phyloP scores from a whole-genome alignment of 768 basidiomycete genomes.

The Thelephora ganbajun region DNA sequence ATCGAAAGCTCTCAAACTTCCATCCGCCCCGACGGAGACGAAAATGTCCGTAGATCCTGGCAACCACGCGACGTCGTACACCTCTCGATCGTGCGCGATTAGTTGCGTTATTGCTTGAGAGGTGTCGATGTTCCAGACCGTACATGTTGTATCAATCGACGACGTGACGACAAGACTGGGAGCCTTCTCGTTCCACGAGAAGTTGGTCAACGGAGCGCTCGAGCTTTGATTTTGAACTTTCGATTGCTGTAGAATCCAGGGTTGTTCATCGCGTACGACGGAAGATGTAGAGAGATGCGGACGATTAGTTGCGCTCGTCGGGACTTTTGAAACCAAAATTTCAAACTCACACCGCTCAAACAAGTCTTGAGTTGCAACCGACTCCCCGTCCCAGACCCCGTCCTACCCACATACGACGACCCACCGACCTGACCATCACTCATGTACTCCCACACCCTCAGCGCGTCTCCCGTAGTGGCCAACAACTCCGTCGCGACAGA shows the following conservation, averaged over 20 bases:
- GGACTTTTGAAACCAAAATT: background rate
- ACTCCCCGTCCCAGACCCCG: slow-evolving; percentile 41
- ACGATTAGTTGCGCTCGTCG: background rate
- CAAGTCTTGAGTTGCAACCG: slow-evolving; percentile 62
- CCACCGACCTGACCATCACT: slow-evolving; percentile 45
- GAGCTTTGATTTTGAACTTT: slow-evolving; percentile 78
- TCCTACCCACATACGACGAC: slow-evolving; percentile 60
- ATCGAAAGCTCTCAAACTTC: slow-evolving; percentile 92
- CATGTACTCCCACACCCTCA: slow-evolving; percentile 84
- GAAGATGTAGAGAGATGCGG: slow-evolving; percentile 5
- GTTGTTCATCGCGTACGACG: background rate
- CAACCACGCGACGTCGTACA: slow-evolving; percentile 98
- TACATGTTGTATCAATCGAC: slow-evolving; percentile 97
- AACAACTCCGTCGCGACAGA: slow-evolving; percentile 61
- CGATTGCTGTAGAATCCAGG: slow-evolving; percentile 42
- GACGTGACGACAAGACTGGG: slow-evolving; percentile 91
- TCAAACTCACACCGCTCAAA: slow-evolving; percentile 60
- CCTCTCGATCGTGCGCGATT: slow-evolving; percentile 92
- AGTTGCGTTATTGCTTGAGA: slow-evolving; percentile 90
- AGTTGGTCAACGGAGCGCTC: slow-evolving; percentile 87
- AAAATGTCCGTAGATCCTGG: slow-evolving; percentile 94
- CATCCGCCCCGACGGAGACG: slow-evolving; percentile 96
- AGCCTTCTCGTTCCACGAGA: slow-evolving; percentile 93
- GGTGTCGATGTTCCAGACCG: slow-evolving; percentile 97
- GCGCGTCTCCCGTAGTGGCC: slow-evolving; percentile 87